These are phyloP conservation scores for Ananas comosus DNA, from an alignment of 176 grass and related monocot genomes.

Conservation along the genomic window DNA sequence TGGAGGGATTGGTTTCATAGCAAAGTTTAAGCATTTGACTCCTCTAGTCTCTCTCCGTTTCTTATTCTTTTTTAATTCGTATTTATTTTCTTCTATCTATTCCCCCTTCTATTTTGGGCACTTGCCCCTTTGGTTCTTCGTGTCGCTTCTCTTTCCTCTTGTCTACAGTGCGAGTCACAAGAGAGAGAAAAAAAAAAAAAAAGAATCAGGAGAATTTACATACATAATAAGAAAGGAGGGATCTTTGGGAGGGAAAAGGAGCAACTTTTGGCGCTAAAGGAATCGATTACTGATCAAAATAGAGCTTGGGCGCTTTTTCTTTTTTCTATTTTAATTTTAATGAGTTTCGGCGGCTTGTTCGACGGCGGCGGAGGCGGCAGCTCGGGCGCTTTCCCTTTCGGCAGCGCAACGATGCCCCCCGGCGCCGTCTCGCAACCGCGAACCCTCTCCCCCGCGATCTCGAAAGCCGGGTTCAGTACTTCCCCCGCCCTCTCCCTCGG, in stretches of 20 bases:
- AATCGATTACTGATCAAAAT: neutral
- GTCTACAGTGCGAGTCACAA: constrained; percentile 3
- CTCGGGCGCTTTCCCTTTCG: constrained; percentile 60
- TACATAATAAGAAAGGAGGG: constrained; percentile 10
- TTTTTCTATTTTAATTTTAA: constrained; percentile 15
- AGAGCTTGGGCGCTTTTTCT: neutral
- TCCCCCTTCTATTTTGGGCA: constrained; percentile 14
- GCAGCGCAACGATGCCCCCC: constrained; percentile 11
- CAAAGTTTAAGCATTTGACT: constrained; percentile 15
- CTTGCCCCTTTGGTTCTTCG: constrained; percentile 11
- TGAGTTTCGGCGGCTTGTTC: constrained; percentile 94
- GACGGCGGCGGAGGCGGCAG: constrained; percentile 33
- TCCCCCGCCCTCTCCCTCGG: constrained; percentile 75
- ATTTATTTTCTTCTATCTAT: constrained; percentile 9
- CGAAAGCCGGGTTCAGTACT: constrained; percentile 26
- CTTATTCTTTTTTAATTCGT: neutral
- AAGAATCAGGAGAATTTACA: constrained; percentile 7
- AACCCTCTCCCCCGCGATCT: constrained; percentile 22
- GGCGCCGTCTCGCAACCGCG: constrained; percentile 32
- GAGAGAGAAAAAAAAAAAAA: neutral
- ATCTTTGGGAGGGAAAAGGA: neutral
- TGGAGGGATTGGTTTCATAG: constrained; percentile 1
- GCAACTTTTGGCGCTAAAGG: neutral
- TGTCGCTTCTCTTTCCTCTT: neutral
- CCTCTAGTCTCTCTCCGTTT: constrained; percentile 19